Evolutionary conservation across 2,329 filamentous ascomycete species (phyloP).

Genomic region (Aspergillus sp.): DNA sequence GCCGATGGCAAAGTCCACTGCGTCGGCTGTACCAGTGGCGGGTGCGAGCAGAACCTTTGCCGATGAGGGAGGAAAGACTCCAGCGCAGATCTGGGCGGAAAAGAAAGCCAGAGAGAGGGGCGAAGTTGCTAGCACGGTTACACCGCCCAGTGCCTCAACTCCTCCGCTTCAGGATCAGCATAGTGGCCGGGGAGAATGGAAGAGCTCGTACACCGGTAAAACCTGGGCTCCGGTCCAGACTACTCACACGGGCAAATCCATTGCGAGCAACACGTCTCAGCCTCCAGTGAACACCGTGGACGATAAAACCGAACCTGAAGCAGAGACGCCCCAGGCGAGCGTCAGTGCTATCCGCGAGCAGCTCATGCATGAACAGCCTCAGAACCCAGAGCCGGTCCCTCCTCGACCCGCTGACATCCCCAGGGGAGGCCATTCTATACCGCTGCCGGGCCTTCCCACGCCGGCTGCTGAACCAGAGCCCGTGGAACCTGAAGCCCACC

Average conservation of each 20-base stretch:
- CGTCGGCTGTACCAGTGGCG: constrained; percentile 62
- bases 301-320: constrained; percentile 49
- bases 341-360: constrained; percentile 76
- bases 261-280: constrained; percentile 50
- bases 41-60: constrained; percentile 90
- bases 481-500: constrained; percentile 44
- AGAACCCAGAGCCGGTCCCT: constrained; percentile 36
- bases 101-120: constrained; percentile 83
- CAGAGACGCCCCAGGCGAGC: constrained; percentile 59
- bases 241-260: constrained; percentile 65
- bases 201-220: constrained; percentile 88
- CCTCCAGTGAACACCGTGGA: constrained; percentile 64
- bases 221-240: constrained; percentile 84
- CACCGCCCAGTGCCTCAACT: constrained; percentile 37
- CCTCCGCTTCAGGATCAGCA: constrained; percentile 63
- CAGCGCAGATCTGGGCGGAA: constrained; percentile 95
- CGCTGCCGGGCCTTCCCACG: constrained; percentile 73
- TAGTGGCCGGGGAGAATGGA: constrained; percentile 76
- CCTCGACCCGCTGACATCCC: constrained; percentile 64
- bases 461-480: constrained; percentile 51
- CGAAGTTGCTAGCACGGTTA: constrained; percentile 47
- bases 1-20: constrained; percentile 61
- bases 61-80: constrained; percentile 91
- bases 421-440: constrained; percentile 65
- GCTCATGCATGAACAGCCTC: constrained; percentile 70